These are phyloP conservation scores for Kodamaea laetipori DNA, from an alignment of 805 yeast species.

Conservation along the genomic window DNA sequence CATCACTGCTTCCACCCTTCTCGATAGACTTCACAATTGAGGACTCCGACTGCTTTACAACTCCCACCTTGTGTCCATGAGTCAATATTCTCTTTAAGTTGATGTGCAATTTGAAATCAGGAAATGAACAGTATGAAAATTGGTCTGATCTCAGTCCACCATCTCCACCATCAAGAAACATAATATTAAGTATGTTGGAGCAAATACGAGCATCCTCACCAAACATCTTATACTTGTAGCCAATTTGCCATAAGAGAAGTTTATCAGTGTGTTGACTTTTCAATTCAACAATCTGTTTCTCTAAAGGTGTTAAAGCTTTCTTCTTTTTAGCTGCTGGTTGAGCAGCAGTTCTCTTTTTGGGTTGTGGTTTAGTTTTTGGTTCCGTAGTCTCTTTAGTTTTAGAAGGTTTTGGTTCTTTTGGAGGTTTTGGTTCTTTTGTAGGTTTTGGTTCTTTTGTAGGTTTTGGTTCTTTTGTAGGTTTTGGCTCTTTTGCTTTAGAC, in stretches of 20 bases:
- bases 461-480: background rate
- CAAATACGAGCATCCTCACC: constrained; percentile 82
- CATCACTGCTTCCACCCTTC: constrained; percentile 42
- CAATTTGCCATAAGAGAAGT: constrained; percentile 80
- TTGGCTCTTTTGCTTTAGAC: background rate
- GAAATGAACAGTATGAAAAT: constrained; percentile 85
- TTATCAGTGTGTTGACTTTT: constrained; percentile 65
- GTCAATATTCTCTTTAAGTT: constrained; percentile 74
- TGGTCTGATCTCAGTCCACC: constrained; percentile 51
- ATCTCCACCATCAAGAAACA: constrained; percentile 72
- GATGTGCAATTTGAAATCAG: constrained; percentile 70
- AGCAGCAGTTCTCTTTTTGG: background rate
- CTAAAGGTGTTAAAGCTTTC: constrained; percentile 62
- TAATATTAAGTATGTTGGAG: constrained; percentile 64
- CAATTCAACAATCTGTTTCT: constrained; percentile 70
- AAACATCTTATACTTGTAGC: constrained; percentile 85
- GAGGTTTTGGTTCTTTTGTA: constrained; percentile 29
- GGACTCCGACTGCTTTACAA: constrained; percentile 83
- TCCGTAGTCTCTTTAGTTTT: constrained; percentile 2
- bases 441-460: constrained; percentile 7
- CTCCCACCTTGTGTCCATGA: constrained; percentile 78
- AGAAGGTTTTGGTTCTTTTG: constrained; percentile 10
- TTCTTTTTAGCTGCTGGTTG: constrained; percentile 6
- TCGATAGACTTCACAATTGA: constrained; percentile 68
- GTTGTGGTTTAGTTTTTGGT: too few relatives aligned